These are phyloP conservation scores for Cardiospermum halicacabum DNA, from an alignment of 345 rosid genomes.

Conservation along the genomic window DNA sequence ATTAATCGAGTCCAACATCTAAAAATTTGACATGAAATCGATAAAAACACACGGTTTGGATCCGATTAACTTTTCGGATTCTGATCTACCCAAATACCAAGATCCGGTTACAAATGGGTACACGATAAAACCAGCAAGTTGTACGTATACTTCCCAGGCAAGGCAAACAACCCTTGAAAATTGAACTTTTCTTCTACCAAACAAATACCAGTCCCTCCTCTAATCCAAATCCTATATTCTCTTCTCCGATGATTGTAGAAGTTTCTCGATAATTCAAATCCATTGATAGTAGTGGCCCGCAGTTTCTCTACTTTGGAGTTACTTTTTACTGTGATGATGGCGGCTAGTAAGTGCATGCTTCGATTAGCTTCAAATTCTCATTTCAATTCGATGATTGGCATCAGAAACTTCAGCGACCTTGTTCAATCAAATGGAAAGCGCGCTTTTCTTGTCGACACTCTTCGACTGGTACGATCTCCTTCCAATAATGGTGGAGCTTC, in stretches of 20 bases:
- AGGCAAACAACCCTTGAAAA: background rate
- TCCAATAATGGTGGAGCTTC: background rate
- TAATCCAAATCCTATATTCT: background rate
- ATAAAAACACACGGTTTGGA: background rate
- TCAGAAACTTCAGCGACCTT: slow-evolving; percentile 56
- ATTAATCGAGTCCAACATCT: too few relatives aligned
- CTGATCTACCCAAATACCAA: too few relatives aligned
- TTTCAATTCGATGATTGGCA: slow-evolving; percentile 16
- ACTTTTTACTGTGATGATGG: slow-evolving; percentile 29
- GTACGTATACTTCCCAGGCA: slow-evolving; percentile 2
- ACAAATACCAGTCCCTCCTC: too few relatives aligned
- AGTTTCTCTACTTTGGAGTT: too few relatives aligned
- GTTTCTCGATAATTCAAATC: too few relatives aligned
- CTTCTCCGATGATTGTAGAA: background rate
- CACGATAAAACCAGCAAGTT: background rate
- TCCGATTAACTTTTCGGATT: too few relatives aligned
- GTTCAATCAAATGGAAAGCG: slow-evolving; percentile 58
- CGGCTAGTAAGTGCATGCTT: slow-evolving; percentile 37
- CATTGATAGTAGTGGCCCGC: too few relatives aligned
- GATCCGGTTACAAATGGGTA: too few relatives aligned
- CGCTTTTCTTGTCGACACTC: slow-evolving; percentile 90
- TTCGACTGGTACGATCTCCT: slow-evolving; percentile 56
- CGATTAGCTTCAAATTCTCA: slow-evolving; percentile 36
- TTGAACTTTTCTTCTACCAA: too few relatives aligned
- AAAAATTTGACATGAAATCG: too few relatives aligned